Percentiles rank a stretch among this genome's conserved stretches.
These are phyloP conservation scores for Euphorbia lathyris DNA, from an alignment of 345 rosid species.

Conservation along the genomic window DNA sequence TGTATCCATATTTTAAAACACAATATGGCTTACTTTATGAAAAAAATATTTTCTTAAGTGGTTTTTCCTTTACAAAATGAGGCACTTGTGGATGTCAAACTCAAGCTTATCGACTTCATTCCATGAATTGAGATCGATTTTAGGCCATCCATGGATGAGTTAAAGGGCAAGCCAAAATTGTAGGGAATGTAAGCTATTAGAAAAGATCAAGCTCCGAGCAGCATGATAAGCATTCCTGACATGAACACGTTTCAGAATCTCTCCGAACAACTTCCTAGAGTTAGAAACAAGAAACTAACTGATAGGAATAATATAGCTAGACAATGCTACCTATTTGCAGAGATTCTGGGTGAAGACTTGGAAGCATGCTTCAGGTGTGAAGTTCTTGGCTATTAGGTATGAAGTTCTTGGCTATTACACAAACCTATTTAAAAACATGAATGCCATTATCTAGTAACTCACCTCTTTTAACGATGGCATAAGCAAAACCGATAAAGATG, in stretches of 20 bases:
- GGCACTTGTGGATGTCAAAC: too few species aligned
- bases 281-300: not conserved
- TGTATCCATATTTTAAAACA: too few species aligned
- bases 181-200: too few species aligned
- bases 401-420: not conserved
- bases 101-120: too few species aligned
- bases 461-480: slow-evolving; percentile 95
- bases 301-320: not conserved
- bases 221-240: not conserved
- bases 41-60: too few species aligned
- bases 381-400: not conserved
- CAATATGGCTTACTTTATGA: too few species aligned
- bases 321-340: slow-evolving; percentile 7
- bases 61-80: too few species aligned
- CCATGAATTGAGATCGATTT: too few species aligned
- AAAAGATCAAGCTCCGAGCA: too few species aligned
- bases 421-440: not conserved
- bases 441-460: slow-evolving; percentile 15
- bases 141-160: too few species aligned
- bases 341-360: not conserved
- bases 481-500: slow-evolving; percentile 66
- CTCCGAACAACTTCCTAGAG: not conserved
- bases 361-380: not conserved
- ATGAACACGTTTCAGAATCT: not conserved
- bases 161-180: too few species aligned